These are phyloP conservation scores for Stropharia rugosoannulata DNA, from an alignment of 768 basidiomycete genomes.

Conservation along the genomic window DNA sequence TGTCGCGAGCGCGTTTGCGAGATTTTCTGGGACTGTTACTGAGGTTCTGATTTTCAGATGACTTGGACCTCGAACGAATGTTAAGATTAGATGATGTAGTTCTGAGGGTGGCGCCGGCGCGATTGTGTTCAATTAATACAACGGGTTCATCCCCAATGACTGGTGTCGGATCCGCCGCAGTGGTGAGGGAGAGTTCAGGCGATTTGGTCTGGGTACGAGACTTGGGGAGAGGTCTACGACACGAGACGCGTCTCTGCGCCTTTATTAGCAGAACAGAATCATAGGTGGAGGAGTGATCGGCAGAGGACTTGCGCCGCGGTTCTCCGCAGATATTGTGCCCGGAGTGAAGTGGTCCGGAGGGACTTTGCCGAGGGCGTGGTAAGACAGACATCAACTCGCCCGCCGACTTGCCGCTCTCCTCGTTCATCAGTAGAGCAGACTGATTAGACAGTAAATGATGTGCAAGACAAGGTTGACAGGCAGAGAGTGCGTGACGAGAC, in stretches of 20 bases:
- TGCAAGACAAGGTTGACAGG: no score
- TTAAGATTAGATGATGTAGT: conserved; percentile 4
- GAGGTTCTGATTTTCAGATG: background rate
- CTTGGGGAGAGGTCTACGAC: conserved; percentile 13
- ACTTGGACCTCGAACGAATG: background rate
- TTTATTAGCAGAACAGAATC: conserved; percentile 7
- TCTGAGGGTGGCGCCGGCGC: conserved; percentile 13
- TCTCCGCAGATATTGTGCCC: conserved; percentile 4
- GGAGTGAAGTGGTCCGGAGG: conserved; percentile 2
- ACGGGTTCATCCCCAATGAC: conserved; percentile 5
- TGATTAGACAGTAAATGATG: no score
- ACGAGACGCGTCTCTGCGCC: conserved; percentile 5
- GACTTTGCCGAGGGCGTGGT: conserved; percentile 11
- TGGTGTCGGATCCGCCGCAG: conserved; percentile 8
- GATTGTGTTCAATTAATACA: conserved; percentile 10
- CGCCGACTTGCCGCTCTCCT: conserved; percentile 10
- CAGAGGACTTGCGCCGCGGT: conserved; percentile 14
- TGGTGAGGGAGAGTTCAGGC: conserved; percentile 7
- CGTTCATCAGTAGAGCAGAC: background rate
- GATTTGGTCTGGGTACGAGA: conserved; percentile 11
- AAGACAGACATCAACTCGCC: conserved; percentile 15
- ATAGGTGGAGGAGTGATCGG: conserved; percentile 12
- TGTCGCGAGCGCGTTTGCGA: background rate
- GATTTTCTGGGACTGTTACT: background rate
- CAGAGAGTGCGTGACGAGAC: background rate